Percentiles rank a stretch among this genome's conserved stretches.
phyloP scores from a whole-genome alignment of 2,329 filamentous ascomycete genomes.

The Fusarium acutatum region DNA sequence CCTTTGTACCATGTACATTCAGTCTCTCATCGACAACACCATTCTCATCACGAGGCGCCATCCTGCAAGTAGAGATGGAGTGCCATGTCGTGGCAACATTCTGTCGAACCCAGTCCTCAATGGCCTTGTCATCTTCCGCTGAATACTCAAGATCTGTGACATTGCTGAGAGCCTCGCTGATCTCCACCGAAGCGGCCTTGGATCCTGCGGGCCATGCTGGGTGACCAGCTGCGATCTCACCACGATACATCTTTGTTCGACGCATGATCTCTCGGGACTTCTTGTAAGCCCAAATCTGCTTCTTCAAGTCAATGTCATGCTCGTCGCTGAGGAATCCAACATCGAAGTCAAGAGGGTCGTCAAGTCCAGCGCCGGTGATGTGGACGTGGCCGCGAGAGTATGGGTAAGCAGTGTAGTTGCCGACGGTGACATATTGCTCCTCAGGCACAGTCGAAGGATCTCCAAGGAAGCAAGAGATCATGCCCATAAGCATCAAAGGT shows the following conservation, averaged over 20 bases:
- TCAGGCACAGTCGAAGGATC: conserved; percentile 49
- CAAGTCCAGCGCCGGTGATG: conserved; percentile 56
- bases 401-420: conserved; percentile 53
- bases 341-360: conserved; percentile 62
- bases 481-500: conserved; percentile 57
- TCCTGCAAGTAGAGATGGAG: conserved; percentile 56
- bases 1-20: conserved; percentile 53
- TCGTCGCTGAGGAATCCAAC: conserved; percentile 64
- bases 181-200: conserved; percentile 55
- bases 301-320: conserved; percentile 68
- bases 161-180: conserved; percentile 49
- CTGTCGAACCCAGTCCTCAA: conserved; percentile 55
- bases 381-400: conserved; percentile 70
- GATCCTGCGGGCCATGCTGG: conserved; percentile 55
- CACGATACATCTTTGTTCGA: conserved; percentile 62
- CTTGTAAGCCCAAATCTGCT: conserved; percentile 72
- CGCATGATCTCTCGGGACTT: conserved; percentile 69
- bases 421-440: conserved; percentile 61
- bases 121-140: conserved; percentile 58
- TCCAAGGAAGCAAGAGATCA: conserved; percentile 51
- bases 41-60: conserved; percentile 51
- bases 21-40: conserved; percentile 51
- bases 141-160: conserved; percentile 57
- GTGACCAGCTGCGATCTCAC: conserved; percentile 54
- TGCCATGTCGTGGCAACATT: conserved; percentile 57